Base-by-base conservation (phyloP, 2,329 filamentous ascomycete genomes). In the Scedosporium minutisporum region DNA sequence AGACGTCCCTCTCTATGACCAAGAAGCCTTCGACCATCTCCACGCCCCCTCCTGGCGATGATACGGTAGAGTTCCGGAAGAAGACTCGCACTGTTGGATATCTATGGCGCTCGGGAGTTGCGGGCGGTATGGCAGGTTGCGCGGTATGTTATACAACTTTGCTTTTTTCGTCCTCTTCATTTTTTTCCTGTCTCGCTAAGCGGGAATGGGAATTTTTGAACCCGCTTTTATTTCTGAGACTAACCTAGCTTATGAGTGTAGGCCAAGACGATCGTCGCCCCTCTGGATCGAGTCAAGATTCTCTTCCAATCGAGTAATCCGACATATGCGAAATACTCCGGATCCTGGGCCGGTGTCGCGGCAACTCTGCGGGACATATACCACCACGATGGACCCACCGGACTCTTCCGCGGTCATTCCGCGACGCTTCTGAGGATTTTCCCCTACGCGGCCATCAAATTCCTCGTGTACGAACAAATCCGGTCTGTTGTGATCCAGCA, bases 281-380 rank as follows among this genome's bases (percentile, higher is more conserved):
- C 95, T 25, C 89, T 99, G 66, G 95, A 99, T 76, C 88, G 95
- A 67, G 95, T 99, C 70, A 99, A 99, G 77, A 99, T 99, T 71
- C 88, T 99, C 51, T 97, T 99, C 77, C 95, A 99, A 74, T 89
- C 95, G 61, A 91, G 89, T 71, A 97, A 95, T 70, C 95, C 95
- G 3, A 88, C 95, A 68, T 99, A 96, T 73, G 84, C 89, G 62
- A 96, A 96, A 76, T 99, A 97, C 73, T 87, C 91, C 1, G 90
- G 92, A 48, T 92, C 89, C 51, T 97, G 93, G 89, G 83, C 85
- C 63, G 95, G 95, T 58, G 86, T 96, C 21, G 83, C 85, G n/a
- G 82, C 82, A 18, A 93, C 95, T 27, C 89, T 97, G 75, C 83
- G 84, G 67, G 89, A 93, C 69, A 97, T 99, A 66, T 90, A 95